Evolutionary conservation across 2,329 filamentous ascomycete species (phyloP).

Genomic region (Incumbomyces lentus): DNA sequence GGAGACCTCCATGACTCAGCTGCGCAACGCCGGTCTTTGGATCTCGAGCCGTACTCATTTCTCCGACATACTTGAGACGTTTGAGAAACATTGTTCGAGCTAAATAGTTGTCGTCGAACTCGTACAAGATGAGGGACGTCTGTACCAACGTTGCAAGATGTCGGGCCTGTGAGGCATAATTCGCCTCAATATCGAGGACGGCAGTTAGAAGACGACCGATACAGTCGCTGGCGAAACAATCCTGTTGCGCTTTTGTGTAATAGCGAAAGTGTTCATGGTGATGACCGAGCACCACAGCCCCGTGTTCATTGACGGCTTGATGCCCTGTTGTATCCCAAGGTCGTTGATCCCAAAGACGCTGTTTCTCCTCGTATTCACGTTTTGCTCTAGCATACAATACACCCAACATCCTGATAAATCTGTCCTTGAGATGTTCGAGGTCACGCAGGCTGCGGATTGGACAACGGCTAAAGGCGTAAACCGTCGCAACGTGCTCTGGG

Average conservation of each 20-base stretch:
- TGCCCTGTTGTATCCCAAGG: constrained; percentile 4
- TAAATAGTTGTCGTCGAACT: constrained; percentile 3
- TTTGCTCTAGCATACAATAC: neutral
- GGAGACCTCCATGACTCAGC: neutral
- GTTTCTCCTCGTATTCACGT: constrained; percentile 3
- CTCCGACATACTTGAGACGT: constrained; percentile 4
- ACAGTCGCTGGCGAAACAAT: constrained; percentile 2
- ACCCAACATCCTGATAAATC: neutral
- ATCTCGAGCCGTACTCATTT: constrained; percentile 7
- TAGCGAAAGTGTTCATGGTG: constrained; percentile 7
- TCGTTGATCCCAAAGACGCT: neutral
- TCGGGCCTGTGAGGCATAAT: constrained; percentile 3
- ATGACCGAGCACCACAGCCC: neutral
- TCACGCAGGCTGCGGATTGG: neutral
- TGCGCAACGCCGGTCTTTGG: neutral
- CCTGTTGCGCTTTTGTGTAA: constrained; percentile 5
- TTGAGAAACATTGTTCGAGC: constrained; percentile 6
- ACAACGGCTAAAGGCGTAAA: constrained; percentile 1
- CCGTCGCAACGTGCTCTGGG: constrained; percentile 6
- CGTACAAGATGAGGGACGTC: neutral
- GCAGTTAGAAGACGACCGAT: neutral
- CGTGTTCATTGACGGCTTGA: constrained; percentile 14
- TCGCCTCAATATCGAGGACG: neutral
- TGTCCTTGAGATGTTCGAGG: neutral
- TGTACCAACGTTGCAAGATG: constrained; percentile 2